Conservation (phyloP, 2,329 filamentous ascomycete species). For the Daldinia eschscholtzii region DNA sequence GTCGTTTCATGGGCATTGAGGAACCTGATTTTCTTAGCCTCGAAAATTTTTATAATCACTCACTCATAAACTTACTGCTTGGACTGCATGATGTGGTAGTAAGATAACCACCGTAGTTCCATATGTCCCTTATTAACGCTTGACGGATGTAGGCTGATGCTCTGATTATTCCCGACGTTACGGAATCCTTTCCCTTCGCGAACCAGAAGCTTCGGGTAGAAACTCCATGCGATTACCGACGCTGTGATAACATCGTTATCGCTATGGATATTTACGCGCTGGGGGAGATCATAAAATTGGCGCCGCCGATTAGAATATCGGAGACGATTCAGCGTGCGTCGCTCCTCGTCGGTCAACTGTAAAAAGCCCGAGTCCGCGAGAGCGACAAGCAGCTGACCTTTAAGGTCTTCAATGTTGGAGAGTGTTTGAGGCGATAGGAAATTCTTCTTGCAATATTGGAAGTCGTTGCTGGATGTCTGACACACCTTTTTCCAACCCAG, state of each 20-base stretch:
- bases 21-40: constrained; percentile 62
- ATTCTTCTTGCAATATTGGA: constrained; percentile 93
- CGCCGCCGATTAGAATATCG: constrained; percentile 76
- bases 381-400: constrained; percentile 87
- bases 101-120: constrained; percentile 85
- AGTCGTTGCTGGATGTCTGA: constrained; percentile 79
- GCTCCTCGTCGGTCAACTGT: constrained; percentile 78
- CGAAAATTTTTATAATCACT: background rate
- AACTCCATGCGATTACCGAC: constrained; percentile 90
- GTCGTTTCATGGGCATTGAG: constrained; percentile 94
- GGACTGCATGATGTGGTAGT: constrained; percentile 97
- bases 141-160: constrained; percentile 85
- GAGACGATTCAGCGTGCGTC: constrained; percentile 74
- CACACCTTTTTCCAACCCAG: constrained; percentile 87
- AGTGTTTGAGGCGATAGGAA: constrained; percentile 91
- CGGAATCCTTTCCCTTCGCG: constrained; percentile 87
- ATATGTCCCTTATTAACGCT: constrained; percentile 84
- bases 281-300: constrained; percentile 85
- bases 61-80: constrained; percentile 70
- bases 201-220: constrained; percentile 92
- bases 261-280: constrained; percentile 79
- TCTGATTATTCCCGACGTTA: constrained; percentile 93
- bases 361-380: constrained; percentile 89
- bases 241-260: constrained; percentile 83
- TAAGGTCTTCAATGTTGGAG: constrained; percentile 93